Evolutionary conservation across 2,329 filamentous ascomycete genomes (phyloP).

Genomic region (Fusarium newnesense): DNA sequence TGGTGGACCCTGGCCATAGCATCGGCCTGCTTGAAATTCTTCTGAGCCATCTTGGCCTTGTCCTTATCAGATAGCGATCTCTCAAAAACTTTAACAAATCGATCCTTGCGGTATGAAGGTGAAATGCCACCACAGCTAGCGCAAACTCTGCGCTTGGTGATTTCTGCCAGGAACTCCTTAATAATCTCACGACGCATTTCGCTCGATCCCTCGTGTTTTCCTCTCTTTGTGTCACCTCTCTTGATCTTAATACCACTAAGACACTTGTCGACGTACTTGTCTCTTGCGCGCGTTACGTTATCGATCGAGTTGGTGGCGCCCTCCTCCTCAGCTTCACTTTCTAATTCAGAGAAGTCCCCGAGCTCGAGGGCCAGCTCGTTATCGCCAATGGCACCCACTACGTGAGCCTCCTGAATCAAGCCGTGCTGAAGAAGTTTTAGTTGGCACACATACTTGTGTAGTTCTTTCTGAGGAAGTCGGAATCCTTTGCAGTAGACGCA

Average conservation of each 20-base stretch:
- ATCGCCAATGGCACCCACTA: slow-evolving; percentile 64
- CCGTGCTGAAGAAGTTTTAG: slow-evolving; percentile 87
- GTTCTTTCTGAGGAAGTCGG: slow-evolving; percentile 78
- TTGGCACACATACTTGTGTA: slow-evolving; percentile 86
- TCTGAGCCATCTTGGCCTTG: slow-evolving; percentile 78
- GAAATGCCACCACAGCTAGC: slow-evolving; percentile 74
- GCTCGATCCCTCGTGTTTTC: slow-evolving; percentile 85
- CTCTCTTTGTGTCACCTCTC: slow-evolving; percentile 61
- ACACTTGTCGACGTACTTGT: slow-evolving; percentile 76
- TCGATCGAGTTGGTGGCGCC: slow-evolving; percentile 62
- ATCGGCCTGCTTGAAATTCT: slow-evolving; percentile 73
- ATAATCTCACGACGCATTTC: slow-evolving; percentile 81
- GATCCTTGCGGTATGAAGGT: slow-evolving; percentile 87
- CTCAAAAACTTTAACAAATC: slow-evolving; percentile 93
- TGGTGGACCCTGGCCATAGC: slow-evolving; percentile 65
- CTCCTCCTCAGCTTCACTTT: slow-evolving; percentile 72
- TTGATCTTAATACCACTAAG: slow-evolving; percentile 69
- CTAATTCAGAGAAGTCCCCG: slow-evolving; percentile 52
- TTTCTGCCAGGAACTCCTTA: slow-evolving; percentile 81
- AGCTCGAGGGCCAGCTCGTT: slow-evolving; percentile 52
- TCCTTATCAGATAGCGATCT: slow-evolving; percentile 81
- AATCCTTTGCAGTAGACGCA: slow-evolving; percentile 93
- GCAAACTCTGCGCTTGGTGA: slow-evolving; percentile 77
- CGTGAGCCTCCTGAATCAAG: slow-evolving; percentile 74
- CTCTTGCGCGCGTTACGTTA: slow-evolving; percentile 62